phyloP scores from a whole-genome alignment of 768 basidiomycete species.

The Boletus pseudo-olivaceus region DNA sequence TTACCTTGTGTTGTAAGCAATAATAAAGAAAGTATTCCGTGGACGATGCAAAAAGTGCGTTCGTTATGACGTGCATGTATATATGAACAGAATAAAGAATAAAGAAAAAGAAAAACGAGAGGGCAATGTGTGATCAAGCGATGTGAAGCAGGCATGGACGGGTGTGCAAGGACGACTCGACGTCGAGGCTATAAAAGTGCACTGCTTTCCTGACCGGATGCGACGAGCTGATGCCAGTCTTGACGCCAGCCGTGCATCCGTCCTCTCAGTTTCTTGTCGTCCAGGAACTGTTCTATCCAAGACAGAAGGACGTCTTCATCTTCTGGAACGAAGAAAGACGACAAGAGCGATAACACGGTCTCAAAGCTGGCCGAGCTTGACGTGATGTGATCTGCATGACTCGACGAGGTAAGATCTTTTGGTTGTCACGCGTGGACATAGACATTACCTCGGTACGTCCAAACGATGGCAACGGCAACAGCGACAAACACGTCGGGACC shows the following conservation, averaged over 20 bases:
- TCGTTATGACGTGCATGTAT: slow-evolving; percentile 16
- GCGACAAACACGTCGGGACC: slow-evolving; percentile 87
- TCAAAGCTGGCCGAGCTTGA: slow-evolving; percentile 81
- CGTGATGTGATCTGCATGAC: slow-evolving; percentile 71
- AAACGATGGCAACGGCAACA: slow-evolving; percentile 83
- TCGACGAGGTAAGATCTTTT: slow-evolving; percentile 2
- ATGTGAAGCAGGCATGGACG: slow-evolving; percentile 1
- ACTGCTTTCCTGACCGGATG: slow-evolving; percentile 54
- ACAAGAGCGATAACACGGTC: slow-evolving; percentile 84
- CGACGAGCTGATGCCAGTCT: slow-evolving; percentile 76
- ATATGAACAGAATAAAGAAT: slow-evolving; percentile 26
- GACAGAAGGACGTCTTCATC: slow-evolving; percentile 77
- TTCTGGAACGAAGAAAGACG: slow-evolving; percentile 93
- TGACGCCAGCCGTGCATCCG: slow-evolving; percentile 74
- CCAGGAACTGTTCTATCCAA: slow-evolving; percentile 70
- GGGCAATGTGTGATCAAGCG: slow-evolving; percentile 1
- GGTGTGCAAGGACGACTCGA: neutral
- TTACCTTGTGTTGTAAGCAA: slow-evolving; percentile 25
- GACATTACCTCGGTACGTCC: slow-evolving; percentile 78
- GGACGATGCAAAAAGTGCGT: slow-evolving; percentile 17
- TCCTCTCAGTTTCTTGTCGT: slow-evolving; percentile 61
- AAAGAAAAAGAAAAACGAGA: neutral
- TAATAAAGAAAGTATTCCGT: slow-evolving; percentile 13
- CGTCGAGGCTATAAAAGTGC: slow-evolving; percentile 49
- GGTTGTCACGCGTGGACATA: neutral